These are phyloP conservation scores for Trypanosomatidae sp. DNA, from an alignment of 208 protist genomes.

Conservation along the genomic window DNA sequence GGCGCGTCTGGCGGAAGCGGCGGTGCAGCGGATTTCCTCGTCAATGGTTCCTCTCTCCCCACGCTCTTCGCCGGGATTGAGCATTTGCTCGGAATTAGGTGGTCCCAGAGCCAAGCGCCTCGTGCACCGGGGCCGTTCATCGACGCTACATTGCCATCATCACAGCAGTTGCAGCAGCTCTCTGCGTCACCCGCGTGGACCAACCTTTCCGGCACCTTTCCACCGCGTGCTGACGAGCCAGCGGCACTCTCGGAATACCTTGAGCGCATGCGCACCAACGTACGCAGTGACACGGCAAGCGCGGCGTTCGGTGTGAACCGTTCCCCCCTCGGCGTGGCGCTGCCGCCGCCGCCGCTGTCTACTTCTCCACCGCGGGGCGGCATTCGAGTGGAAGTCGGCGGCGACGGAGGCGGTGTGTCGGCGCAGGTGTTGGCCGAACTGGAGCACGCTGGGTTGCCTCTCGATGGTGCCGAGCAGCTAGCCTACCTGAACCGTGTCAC, in stretches of 20 bases:
- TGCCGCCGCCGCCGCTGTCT: not conserved
- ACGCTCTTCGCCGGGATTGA: slow-evolving; percentile 24
- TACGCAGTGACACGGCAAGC: not conserved
- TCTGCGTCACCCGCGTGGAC: not conserved
- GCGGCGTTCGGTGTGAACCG: not conserved
- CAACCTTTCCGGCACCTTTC: not conserved
- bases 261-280: not conserved
- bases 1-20: slow-evolving; percentile 11
- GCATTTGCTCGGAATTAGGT: slow-evolving; percentile 14
- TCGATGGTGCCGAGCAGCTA: slow-evolving; percentile 19
- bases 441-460: slow-evolving; percentile 3
- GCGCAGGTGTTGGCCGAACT: slow-evolving; percentile 5
- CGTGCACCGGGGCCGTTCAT: not conserved
- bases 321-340: not conserved
- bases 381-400: not conserved
- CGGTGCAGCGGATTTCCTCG: slow-evolving; percentile 21
- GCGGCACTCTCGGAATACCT: slow-evolving; percentile 6
- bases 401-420: not conserved
- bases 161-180: slow-evolving; percentile 1
- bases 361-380: not conserved
- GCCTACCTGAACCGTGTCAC: slow-evolving; percentile 20
- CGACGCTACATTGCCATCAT: not conserved
- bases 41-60: slow-evolving; percentile 25
- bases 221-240: not conserved
- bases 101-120: slow-evolving; percentile 1